Base-by-base conservation (phyloP, 1,139 yeast species). In the Yamadazyma diddensiae region DNA sequence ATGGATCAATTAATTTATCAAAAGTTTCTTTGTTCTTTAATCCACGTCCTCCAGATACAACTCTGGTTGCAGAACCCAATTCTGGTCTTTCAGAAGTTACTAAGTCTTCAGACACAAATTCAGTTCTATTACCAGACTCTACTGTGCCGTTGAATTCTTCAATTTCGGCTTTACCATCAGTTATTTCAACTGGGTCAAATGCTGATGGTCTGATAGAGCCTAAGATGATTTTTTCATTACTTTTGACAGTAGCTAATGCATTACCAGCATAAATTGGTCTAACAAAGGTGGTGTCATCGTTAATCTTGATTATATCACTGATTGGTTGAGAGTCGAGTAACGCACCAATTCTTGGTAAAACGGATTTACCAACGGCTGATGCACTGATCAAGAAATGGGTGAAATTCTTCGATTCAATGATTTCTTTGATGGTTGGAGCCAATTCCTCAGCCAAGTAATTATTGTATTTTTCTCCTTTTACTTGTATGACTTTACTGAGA, bases 181-280 rank as follows among this genome's bases (percentile, higher is more conserved):
- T 56, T 2, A 59, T 46, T 20, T 55, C 68, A 9, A 73, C 73
- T 11, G 88, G 77, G 9, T 79, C 71, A 50, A 92, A 92, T 0
- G 97, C 87, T 15, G 97, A 84, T 2, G 90, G 73, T 65, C 98
- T 78, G 10, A 86, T 79, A 10, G 95, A 82, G 15, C 84, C 65
- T 40, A 92, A 63, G 35, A 85, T 72, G 43, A 77, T 64, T 7
- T 70, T 55, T 50, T 90, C 97, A 19, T 59, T 67, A 22, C 87
- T 69, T 57, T 81, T 77, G 37, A 92, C 87, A 5, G 96, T 88
- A 24, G 87, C 78, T 42, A 87, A 67, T 2, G 94, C 95, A 58
- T 92, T 92, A 30, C 98, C 98, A 21, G 98, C 98, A 55, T 87
- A 92, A 31, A 92, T 87, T 31, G 97, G 97, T 55, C 97, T 81